A percentile compares a stretch with the other conserved stretches of the same genome.
Conservation (phyloP, 352 stramenopile species). For the Peronospora destructor region DNA sequence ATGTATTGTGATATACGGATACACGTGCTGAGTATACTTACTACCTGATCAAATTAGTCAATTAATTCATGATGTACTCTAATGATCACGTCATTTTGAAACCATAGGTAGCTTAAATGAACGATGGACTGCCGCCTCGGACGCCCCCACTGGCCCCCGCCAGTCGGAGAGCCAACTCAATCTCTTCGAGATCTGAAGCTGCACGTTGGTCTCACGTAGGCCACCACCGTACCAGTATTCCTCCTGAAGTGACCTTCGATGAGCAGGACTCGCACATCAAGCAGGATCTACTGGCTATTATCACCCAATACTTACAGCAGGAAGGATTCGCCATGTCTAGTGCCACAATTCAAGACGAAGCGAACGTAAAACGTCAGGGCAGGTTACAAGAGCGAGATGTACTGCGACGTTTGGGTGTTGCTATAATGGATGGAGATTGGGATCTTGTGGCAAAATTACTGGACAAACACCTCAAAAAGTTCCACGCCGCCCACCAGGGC, state of each 20-base stretch:
- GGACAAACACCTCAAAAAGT: constrained; percentile 76
- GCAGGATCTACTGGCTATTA: constrained; percentile 76
- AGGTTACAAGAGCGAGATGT: constrained; percentile 66
- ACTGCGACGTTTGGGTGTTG: constrained; percentile 61
- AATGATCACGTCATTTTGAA: neutral
- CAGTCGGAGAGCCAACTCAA: constrained; percentile 13
- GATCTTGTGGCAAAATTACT: constrained; percentile 78
- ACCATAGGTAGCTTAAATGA: neutral
- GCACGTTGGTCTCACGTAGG: constrained; percentile 70
- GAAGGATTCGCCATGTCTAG: constrained; percentile 76
- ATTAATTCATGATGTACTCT: neutral
- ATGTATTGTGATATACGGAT: too few relatives aligned
- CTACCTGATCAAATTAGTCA: too few relatives aligned
- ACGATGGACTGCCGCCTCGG: neutral
- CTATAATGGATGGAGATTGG: constrained; percentile 82
- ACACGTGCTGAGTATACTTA: too few relatives aligned
- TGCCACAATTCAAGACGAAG: constrained; percentile 83
- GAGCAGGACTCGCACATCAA: constrained; percentile 65
- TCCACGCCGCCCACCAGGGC: constrained; percentile 67
- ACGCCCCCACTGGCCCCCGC: constrained; percentile 20
- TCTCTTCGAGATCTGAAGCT: constrained; percentile 3
- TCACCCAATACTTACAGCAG: constrained; percentile 82
- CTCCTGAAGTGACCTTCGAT: constrained; percentile 77
- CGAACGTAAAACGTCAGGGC: constrained; percentile 77
- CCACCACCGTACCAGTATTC: constrained; percentile 79